Evolutionary conservation across 371 early-diverging fungal species (phyloP).

Genomic region (Mortierella sp.): DNA sequence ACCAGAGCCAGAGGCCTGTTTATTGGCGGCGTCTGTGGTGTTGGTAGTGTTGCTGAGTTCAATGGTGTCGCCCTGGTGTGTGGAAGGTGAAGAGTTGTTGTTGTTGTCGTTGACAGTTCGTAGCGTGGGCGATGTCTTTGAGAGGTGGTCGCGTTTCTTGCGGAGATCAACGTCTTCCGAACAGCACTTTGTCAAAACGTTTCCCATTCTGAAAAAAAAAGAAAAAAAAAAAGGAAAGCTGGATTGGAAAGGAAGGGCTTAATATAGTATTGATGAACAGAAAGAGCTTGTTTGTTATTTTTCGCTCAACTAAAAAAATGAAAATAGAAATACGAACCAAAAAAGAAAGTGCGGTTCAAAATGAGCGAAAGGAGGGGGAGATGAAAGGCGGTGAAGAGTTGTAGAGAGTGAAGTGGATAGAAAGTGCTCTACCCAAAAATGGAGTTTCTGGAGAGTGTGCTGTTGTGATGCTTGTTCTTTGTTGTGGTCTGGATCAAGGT

Average conservation of each 20-base stretch:
- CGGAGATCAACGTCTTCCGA: conserved; percentile 15
- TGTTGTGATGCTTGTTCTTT: not conserved
- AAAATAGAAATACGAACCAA: not conserved
- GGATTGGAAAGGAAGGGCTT: not conserved
- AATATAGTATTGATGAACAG: not conserved
- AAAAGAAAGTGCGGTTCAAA: not conserved
- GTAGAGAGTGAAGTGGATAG: not conserved
- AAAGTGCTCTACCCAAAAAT: not conserved
- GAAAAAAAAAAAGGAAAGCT: not conserved
- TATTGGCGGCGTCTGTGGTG: not conserved
- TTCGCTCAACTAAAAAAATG: not conserved
- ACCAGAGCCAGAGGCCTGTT: too few relatives aligned
- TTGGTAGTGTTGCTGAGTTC: not conserved
- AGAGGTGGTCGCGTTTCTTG: not conserved
- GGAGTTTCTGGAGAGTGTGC: not conserved
- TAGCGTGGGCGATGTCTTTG: not conserved
- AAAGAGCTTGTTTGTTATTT: not conserved
- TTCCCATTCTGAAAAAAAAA: conserved; percentile 23
- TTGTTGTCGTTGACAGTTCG: not conserved
- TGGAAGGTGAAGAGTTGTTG: not conserved
- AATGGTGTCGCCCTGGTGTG: not conserved
- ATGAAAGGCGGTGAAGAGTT: too few relatives aligned
- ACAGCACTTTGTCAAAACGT: conserved; percentile 28
- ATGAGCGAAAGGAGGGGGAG: not conserved
- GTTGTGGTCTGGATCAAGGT: not conserved